phyloP scores from a whole-genome alignment of 2,329 filamentous ascomycete genomes.

The Orbilia brochopaga region DNA sequence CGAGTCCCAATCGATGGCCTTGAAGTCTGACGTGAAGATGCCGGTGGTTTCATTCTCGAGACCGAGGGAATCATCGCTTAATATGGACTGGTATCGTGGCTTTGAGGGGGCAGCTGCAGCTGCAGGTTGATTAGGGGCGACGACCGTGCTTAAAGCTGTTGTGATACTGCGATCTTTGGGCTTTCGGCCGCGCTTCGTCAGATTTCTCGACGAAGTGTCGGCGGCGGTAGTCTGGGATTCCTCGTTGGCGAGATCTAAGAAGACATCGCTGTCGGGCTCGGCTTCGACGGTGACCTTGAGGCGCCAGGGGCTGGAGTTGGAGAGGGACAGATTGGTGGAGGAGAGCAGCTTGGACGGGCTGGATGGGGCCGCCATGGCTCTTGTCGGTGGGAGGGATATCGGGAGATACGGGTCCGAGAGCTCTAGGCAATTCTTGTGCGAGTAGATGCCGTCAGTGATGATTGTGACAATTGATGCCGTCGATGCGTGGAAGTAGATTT shows the following conservation, averaged over 20 bases:
- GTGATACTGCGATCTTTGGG: constrained; percentile 18
- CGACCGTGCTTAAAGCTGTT: background rate
- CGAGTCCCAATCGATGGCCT: background rate
- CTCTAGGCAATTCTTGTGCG: no score
- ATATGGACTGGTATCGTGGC: constrained; percentile 12
- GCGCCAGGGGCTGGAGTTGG: constrained; percentile 47
- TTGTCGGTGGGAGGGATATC: background rate
- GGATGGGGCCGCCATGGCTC: constrained; percentile 17
- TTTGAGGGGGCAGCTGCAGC: constrained; percentile 9
- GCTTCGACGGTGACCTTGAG: constrained; percentile 46
- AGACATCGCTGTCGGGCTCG: constrained; percentile 37
- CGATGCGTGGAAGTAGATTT: background rate
- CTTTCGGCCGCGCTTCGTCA: constrained; percentile 11
- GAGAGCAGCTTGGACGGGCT: constrained; percentile 44
- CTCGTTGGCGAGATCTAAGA: constrained; percentile 35
- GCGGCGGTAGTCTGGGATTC: constrained; percentile 19
- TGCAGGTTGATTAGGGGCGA: constrained; percentile 9
- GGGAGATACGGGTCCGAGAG: no score
- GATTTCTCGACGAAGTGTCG: background rate
- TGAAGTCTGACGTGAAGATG: constrained; percentile 20
- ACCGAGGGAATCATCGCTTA: constrained; percentile 42
- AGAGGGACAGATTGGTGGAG: constrained; percentile 45
- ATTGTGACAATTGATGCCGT: no score
- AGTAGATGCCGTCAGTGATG: no score
- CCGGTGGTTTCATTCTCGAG: constrained; percentile 41